Evolutionary conservation across 345 rosid genomes (phyloP).

Genomic region (Gossypium arboreum): DNA sequence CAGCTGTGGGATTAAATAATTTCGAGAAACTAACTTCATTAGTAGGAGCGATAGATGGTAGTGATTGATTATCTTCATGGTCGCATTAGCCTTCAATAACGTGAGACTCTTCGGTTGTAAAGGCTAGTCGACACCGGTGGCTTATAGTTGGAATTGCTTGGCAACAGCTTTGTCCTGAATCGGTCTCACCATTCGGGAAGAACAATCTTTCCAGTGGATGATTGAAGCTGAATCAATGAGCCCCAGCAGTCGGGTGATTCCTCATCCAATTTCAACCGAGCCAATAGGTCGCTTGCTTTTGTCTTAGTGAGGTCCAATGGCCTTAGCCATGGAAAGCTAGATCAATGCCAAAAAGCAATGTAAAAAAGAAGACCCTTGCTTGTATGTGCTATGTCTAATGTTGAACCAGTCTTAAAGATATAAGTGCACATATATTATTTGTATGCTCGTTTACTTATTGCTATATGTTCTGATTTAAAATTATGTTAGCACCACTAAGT

Average conservation of each 20-base stretch:
- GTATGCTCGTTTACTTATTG: too few relatives aligned
- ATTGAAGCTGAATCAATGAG: conserved; percentile 60
- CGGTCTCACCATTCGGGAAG: conserved; percentile 71
- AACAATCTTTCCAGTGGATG: conserved; percentile 29
- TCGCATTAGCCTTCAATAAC: conserved; percentile 72
- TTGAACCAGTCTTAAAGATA: too few relatives aligned
- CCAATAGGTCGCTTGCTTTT: conserved; percentile 7
- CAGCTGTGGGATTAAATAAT: background rate
- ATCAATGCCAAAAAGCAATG: background rate
- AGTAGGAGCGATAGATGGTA: background rate
- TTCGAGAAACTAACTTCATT: background rate
- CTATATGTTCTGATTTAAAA: too few relatives aligned
- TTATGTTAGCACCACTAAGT: too few relatives aligned
- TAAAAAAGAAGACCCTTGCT: background rate
- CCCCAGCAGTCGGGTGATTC: conserved; percentile 65
- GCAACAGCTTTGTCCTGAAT: conserved; percentile 51
- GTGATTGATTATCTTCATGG: conserved; percentile 7
- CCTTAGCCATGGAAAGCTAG: conserved; percentile 3
- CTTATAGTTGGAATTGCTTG: conserved; percentile 48
- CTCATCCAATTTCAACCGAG: conserved; percentile 40
- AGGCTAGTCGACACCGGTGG: conserved; percentile 67
- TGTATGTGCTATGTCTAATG: too few relatives aligned
- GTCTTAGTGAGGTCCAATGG: background rate
- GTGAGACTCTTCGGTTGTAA: conserved; percentile 58
- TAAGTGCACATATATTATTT: too few relatives aligned